phyloP scores from a whole-genome alignment of 1,284 basidiomycete species.

The Leucoagaricus sp. region DNA sequence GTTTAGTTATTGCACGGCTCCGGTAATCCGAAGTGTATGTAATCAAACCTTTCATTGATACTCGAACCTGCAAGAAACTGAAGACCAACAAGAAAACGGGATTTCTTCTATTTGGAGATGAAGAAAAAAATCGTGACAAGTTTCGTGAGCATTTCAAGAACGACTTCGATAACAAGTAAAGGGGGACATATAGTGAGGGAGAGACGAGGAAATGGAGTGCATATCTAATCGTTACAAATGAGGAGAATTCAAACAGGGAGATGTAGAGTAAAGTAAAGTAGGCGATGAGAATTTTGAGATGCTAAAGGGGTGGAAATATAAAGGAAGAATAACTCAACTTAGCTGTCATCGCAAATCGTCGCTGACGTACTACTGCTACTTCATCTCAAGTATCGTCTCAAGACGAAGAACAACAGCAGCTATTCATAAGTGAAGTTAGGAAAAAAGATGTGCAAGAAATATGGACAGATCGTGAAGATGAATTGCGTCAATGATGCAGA shows the following conservation, averaged over 20 bases:
- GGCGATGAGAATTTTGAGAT: background rate
- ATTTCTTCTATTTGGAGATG: conserved; percentile 7
- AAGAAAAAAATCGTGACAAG: conserved; percentile 8
- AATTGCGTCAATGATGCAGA: conserved; percentile 8
- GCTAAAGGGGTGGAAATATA: background rate
- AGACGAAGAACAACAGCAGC: conserved; percentile 3
- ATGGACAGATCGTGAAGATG: conserved; percentile 10
- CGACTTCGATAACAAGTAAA: conserved; percentile 26
- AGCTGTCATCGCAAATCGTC: conserved; percentile 12
- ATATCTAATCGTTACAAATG: conserved; percentile 73
- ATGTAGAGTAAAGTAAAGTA: conserved; percentile 13
- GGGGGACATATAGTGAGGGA: conserved; percentile 27
- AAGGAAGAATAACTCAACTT: background rate
- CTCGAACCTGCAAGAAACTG: background rate
- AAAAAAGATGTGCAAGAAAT: conserved; percentile 8
- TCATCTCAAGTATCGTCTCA: background rate
- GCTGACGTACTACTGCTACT: conserved; percentile 6
- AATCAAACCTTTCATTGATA: background rate
- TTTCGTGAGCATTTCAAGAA: conserved; percentile 7
- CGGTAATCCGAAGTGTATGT: background rate
- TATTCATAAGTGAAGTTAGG: conserved; percentile 5
- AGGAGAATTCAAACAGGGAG: conserved; percentile 25
- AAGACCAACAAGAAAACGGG: conserved; percentile 3
- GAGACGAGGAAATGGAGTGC: conserved; percentile 38
- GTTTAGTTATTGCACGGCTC: background rate